These are phyloP conservation scores for Fusarium agapanthi DNA, from an alignment of 2,329 filamentous ascomycete genomes.

Conservation along the genomic window DNA sequence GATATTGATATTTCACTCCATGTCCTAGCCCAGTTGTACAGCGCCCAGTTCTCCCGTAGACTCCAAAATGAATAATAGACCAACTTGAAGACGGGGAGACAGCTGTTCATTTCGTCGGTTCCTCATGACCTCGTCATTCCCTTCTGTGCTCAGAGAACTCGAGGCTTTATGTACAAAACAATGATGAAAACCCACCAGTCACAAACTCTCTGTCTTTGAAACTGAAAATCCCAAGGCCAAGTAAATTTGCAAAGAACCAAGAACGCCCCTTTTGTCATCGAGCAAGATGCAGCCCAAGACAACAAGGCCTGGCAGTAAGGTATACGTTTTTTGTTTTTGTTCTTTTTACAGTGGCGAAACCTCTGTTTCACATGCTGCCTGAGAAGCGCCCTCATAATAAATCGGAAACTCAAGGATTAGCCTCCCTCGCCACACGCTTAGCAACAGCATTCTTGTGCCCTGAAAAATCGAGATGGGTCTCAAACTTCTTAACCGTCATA, in stretches of 20 bases:
- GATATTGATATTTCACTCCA: slow-evolving; percentile 18
- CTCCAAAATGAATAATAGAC: slow-evolving; percentile 23
- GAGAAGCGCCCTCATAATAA: background rate
- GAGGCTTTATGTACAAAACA: slow-evolving; percentile 24
- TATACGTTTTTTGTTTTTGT: background rate
- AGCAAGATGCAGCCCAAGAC: slow-evolving; percentile 21
- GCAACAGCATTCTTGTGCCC: slow-evolving; percentile 77
- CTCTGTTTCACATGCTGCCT: background rate
- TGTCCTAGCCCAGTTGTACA: slow-evolving; percentile 34
- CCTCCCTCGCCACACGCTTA: slow-evolving; percentile 42
- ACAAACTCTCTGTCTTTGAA: slow-evolving; percentile 27
- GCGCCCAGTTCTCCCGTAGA: slow-evolving; percentile 27
- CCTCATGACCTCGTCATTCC: slow-evolving; percentile 9
- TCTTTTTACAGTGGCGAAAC: background rate
- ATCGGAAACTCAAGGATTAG: slow-evolving; percentile 7
- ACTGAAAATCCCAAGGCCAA: slow-evolving; percentile 1
- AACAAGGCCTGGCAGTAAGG: background rate
- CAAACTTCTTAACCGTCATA: slow-evolving; percentile 87
- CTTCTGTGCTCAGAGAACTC: slow-evolving; percentile 6
- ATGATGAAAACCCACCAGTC: slow-evolving; percentile 1
- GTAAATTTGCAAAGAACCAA: slow-evolving; percentile 11
- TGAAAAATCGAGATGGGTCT: slow-evolving; percentile 89
- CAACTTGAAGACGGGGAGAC: slow-evolving; percentile 7
- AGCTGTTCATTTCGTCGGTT: slow-evolving; percentile 8
- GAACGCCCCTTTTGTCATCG: slow-evolving; percentile 17